Base-by-base conservation (phyloP, 2,329 filamentous ascomycete genomes). In the Cladosporium velox region DNA sequence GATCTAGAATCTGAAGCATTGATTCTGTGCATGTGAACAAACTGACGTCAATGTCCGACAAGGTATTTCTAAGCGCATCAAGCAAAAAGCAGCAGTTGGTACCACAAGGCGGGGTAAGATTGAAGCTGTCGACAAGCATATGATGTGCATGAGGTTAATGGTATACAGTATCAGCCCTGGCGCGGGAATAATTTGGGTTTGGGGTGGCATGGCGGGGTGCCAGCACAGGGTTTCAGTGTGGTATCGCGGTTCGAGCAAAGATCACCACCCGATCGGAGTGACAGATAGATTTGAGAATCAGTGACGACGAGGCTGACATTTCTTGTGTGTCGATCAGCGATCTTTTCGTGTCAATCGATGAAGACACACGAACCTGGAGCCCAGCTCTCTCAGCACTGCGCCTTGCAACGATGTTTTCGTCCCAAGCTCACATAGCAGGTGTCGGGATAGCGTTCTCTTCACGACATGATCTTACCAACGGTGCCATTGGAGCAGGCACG, bases 351-450 rank as follows among this genome's bases (percentile, higher is more conserved):
- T 47, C 7, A 3, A 12, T 47, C 8, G 41, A 2, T 12, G 41
- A 47, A 47, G n/a, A 47, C n/a, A n/a, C 15, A 47, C n/a, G 18
- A 44, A 8, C n/a, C n/a, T 47, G 8, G n/a, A n/a, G 10, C 12
- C 21, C 41, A 2, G 21, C 10, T 24, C n/a, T 47, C n/a, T 11
- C 41, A 12, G 41, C n/a, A 47, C 3, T 7, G 14, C 41, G 6
- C 8, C 2, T 24, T 12, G 24, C 2, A 35, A 62, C 21, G 15
- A 62, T 62, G 59, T 38, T 47, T 38, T 30, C 11, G 26, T 59
- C 61, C 21, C 24, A 32, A 32, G 69, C 65, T 12, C 70, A 73
- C 59, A 71, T 74, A 35, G 71, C 70, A 28, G 72, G 72, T 30
- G 63, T 71, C 41, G 70, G 70, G 12, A 26, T 67, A 15, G 66